Evolutionary conservation across 257 asterid genomes (phyloP).

Genomic region (Penstemon newberryi): DNA sequence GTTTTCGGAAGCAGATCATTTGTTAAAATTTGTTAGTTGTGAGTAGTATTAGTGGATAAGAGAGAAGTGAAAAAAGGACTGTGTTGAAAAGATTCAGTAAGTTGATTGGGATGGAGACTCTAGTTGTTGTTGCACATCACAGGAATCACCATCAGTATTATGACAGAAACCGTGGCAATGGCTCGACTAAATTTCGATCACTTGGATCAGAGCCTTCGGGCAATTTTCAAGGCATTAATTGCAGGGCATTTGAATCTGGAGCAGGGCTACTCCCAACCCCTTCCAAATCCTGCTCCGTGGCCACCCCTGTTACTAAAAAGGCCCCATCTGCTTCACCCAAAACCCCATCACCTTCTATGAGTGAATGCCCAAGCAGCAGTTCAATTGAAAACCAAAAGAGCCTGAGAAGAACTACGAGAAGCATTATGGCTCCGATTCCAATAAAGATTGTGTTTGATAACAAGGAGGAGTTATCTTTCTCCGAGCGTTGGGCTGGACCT

Average conservation of each 20-base stretch:
- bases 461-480: slow-evolving; percentile 34
- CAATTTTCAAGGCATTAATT: slow-evolving; percentile 48
- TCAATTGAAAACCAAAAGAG: slow-evolving; percentile 25
- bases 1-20: neutral
- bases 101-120: slow-evolving; percentile 54
- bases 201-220: slow-evolving; percentile 40
- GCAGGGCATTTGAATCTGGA: slow-evolving; percentile 61
- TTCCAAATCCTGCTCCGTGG: slow-evolving; percentile 22
- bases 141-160: slow-evolving; percentile 51
- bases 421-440: slow-evolving; percentile 48
- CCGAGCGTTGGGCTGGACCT: slow-evolving; percentile 97
- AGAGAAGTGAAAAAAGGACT: neutral
- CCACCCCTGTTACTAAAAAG: slow-evolving; percentile 31
- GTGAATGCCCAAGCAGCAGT: slow-evolving; percentile 25
- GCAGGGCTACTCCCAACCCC: slow-evolving; percentile 72
- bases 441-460: slow-evolving; percentile 32
- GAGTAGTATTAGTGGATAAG: slow-evolving; percentile 4
- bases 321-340: slow-evolving; percentile 34
- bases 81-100: slow-evolving; percentile 25
- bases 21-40: slow-evolving; percentile 17
- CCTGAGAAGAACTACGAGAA: slow-evolving; percentile 25
- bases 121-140: slow-evolving; percentile 57
- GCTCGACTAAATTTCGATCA: slow-evolving; percentile 36
- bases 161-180: slow-evolving; percentile 35
- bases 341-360: slow-evolving; percentile 32